Percentiles rank a stretch among this genome's conserved stretches.
Conservation (phyloP, 2,329 filamentous ascomycete genomes). For the Fusarium pilosicola region DNA sequence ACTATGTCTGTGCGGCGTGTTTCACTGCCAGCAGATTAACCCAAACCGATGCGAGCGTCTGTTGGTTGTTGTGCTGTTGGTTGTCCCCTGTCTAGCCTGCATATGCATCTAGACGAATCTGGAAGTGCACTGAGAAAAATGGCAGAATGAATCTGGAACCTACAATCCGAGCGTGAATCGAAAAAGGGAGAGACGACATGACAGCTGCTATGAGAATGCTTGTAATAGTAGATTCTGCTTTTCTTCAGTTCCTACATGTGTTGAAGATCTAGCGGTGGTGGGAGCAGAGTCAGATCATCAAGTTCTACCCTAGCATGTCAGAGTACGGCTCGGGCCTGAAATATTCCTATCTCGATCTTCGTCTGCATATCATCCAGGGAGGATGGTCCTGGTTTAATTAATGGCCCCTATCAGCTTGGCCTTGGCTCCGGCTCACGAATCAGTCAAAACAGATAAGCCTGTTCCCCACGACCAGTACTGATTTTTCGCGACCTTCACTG, state of each 20-base stretch:
- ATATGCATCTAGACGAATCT: not conserved
- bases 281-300: not conserved
- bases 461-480: not conserved
- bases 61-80: not conserved
- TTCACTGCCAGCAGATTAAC: accelerated
- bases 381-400: not conserved
- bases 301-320: accelerated
- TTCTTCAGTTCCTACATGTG: accelerated
- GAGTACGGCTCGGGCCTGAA: no score
- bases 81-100: not conserved
- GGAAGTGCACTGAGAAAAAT: not conserved
- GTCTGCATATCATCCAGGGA: not conserved
- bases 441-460: not conserved
- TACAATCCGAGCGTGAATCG: accelerated
- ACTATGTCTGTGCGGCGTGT: accelerated
- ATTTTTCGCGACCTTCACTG: not conserved
- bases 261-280: accelerated
- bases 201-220: no score
- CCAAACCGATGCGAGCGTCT: not conserved
- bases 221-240: no score
- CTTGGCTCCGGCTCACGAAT: accelerated
- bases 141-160: accelerated
- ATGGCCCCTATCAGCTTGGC: no score
- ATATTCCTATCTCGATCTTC: not conserved
- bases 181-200: accelerated